Base-by-base conservation (phyloP, 208 protist genomes). In the Acanthamoeba royreba region DNA sequence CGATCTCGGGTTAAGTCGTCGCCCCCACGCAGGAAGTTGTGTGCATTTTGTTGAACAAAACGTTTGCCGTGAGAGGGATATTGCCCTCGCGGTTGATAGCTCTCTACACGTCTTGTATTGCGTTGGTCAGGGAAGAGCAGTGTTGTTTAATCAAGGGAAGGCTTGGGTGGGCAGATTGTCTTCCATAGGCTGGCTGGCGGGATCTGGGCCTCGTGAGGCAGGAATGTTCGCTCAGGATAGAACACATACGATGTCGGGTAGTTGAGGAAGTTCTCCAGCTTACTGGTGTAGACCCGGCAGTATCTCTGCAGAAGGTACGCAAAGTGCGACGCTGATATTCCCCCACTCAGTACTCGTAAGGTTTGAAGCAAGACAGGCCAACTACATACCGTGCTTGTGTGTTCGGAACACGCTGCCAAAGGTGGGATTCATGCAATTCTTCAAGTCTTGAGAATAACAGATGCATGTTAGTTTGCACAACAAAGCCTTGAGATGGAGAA, bases 201-300 rank as follows among this genome's bases (percentile, higher is more conserved):
- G 38, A 85, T 85, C 45, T 47, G 45, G 17, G 74, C 74, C 45
- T 85, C 74, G 74, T 85, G 74, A 4, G 74, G 74, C 15, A 85
- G 74, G 45, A 90, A 90, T 42, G 83, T 72, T 43, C 83, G 46
- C 38, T 90, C 83, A 22, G 83, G 83, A n/a, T 90, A 90, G 52
- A 61, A 90, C 19, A 61, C 53, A 35, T 90, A 90, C 38, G 58
- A 52, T 22, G 53, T 90, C 52, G 83, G 83, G 53, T 90, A 90
- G 46, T 90, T 69, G 52, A 90, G 83, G 83, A 90, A 90, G 83
- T 90, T 90, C 53, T 90, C 52, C 31, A 90, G 46, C 83, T 90
- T 90, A 52, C 52, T 72, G 22, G 83, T 90, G 40, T 90, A 90
- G 19, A 90, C 53, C 25, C 53, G 46, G 46, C 52, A 61, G 40